A percentile compares a stretch with the other conserved stretches of the same genome.
Conservation (phyloP, 176 grass and related monocot species). For the Panicum miliaceum region DNA sequence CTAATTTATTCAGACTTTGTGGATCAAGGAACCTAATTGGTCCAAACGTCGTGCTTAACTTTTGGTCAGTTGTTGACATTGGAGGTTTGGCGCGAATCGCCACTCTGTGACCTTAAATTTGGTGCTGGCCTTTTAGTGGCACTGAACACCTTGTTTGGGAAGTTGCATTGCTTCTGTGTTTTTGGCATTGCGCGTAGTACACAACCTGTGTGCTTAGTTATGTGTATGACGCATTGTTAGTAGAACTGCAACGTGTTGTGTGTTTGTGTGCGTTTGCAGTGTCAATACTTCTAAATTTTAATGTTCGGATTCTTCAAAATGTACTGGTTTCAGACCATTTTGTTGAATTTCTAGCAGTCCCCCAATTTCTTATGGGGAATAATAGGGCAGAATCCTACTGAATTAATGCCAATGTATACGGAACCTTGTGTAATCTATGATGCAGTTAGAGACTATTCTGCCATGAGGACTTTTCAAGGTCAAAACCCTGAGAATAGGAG, state of each 20-base stretch:
- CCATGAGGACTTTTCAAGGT: conserved; percentile 41
- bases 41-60: not conserved
- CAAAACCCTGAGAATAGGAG: conserved; percentile 6
- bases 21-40: not conserved
- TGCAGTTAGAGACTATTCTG: conserved; percentile 1
- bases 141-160: not conserved
- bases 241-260: conserved; percentile 11
- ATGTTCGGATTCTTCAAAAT: not conserved
- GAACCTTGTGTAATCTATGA: conserved; percentile 4
- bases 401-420: conserved; percentile 23
- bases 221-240: not conserved
- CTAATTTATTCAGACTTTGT: not conserved
- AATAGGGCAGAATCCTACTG: not conserved
- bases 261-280: not conserved
- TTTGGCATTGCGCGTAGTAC: not conserved
- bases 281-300: not conserved
- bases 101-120: not conserved
- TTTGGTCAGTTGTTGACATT: not conserved
- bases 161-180: not conserved
- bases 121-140: not conserved
- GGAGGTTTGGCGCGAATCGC: not conserved
- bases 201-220: not conserved
- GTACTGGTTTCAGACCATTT: not conserved
- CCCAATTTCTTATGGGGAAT: not conserved
- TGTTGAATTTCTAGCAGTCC: not conserved